phyloP scores from a whole-genome alignment of 768 basidiomycete species.

The Mycena maculata region DNA sequence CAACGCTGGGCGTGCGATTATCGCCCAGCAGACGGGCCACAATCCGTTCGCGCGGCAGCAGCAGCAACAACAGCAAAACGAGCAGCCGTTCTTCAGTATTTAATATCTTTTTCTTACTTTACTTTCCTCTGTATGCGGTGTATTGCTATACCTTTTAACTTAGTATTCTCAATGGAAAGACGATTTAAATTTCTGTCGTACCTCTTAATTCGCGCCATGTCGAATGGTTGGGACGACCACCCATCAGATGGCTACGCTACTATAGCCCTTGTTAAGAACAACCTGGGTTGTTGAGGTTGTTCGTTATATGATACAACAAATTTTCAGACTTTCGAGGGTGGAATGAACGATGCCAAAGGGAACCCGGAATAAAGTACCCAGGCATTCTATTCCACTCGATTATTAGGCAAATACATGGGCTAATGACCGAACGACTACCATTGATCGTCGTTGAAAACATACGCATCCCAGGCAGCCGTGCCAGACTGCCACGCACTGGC shows the following conservation, averaged over 20 bases:
- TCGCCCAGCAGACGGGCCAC: conserved; percentile 54
- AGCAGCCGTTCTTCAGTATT: conserved; percentile 87
- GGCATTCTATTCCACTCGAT: no score
- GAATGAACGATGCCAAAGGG: no score
- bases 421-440: conserved; percentile 24
- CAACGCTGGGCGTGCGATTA: conserved; percentile 59
- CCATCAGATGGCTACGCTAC: no score
- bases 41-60: conserved; percentile 78
- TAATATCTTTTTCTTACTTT: conserved; percentile 43
- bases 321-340: no score
- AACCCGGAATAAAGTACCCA: no score
- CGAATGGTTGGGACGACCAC: no score
- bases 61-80: conserved; percentile 68
- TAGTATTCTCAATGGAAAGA: conserved; percentile 15
- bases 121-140: conserved; percentile 24
- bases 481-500: conserved; percentile 31
- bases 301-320: no score
- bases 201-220: no score
- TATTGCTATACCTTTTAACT: conserved; percentile 26
- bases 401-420: no score
- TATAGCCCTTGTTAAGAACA: no score
- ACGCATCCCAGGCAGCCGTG: conserved; percentile 34
- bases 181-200: no score
- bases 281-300: no score
- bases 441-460: conserved; percentile 30